Evolutionary conservation across 1,284 basidiomycete genomes (phyloP), one percentile per base, ranked within the genome.

Genomic region (Ustilago xerochloae): DNA sequence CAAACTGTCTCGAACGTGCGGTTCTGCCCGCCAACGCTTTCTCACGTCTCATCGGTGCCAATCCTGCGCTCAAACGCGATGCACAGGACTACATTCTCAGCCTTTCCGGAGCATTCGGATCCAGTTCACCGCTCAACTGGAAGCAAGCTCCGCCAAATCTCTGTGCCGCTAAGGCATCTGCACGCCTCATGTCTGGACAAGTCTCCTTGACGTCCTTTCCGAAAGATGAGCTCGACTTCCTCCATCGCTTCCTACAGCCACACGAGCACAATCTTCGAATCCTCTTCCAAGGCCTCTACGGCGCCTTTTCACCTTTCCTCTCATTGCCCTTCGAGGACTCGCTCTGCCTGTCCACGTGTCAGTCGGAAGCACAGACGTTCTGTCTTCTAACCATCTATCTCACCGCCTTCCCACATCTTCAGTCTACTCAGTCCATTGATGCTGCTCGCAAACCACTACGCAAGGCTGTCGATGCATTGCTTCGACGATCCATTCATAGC

Each of bases 221-320:
- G 3, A 24, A 47, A 7, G 50, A 59, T 33, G 54, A 74, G n/a
- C 24, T 74, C 26, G 61, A 54, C 9, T 58, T 45, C 20, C 54
- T 74, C 15, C 22, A 7, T 13, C 54, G 45, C 16, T 36, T 45
- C 15, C 38, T 74, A 6, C 61, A 57, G 20, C 58, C 70, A 4
- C 50, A 64, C 48, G 70, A 74, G 45, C 26, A 29, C 2, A 47
- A 55, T 6, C 38, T 74, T 9, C 43, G 45, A 7, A 58, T 49
- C 35, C 48, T 64, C 28, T 74, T 73, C 47, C 64, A 68, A 6
- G 70, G 70, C 26, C 24, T 74, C 16, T 74, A 74, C 51, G 59
- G 47, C 8, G 30, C 65, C 15, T 74, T 64, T 24, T 54, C 64
- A 26, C 70, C 70, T 12, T 68, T 68, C 50, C 70, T 74, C 46